Percentiles rank a stretch among this genome's conserved stretches.
phyloP scores from a whole-genome alignment of 805 yeast species.

The Wickerhamomyces silvicola region DNA sequence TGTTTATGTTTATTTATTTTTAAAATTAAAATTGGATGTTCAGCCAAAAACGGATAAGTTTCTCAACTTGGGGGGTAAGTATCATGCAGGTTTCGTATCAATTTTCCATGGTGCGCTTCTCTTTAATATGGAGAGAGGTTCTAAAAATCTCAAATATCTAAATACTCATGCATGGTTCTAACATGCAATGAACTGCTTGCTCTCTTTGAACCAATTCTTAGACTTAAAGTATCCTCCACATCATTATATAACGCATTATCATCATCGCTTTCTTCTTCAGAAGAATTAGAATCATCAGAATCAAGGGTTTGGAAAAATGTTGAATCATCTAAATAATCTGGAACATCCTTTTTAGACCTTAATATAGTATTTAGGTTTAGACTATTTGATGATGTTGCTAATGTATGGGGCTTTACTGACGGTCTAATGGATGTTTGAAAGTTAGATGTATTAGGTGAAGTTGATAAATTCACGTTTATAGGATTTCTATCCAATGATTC shows the following conservation, averaged over 20 bases:
- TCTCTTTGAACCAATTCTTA: conserved; percentile 18
- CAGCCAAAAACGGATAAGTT: no score
- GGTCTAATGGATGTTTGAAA: not conserved
- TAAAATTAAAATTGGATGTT: no score
- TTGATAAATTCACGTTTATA: no score
- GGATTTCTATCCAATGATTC: not conserved
- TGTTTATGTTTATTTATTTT: no score
- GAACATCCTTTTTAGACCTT: conserved; percentile 17
- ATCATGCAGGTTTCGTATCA: no score
- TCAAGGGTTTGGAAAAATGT: conserved; percentile 20
- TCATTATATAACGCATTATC: conserved; percentile 18
- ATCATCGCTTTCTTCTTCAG: conserved; percentile 9
- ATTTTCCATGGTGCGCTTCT: no score
- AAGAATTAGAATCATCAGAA: conserved; percentile 10
- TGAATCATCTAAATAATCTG: conserved; percentile 20
- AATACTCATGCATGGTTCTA: conserved; percentile 18
- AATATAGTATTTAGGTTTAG: conserved; percentile 17
- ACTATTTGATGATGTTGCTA: conserved; percentile 16
- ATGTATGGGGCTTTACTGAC: not conserved
- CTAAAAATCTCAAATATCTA: conserved; percentile 15
- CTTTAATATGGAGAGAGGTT: no score
- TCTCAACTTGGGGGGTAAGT: no score
- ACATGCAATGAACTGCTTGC: conserved; percentile 14
- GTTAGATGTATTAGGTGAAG: conserved; percentile 3
- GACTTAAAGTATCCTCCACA: conserved; percentile 16